These are phyloP conservation scores for Citrus trifoliata DNA, from an alignment of 345 rosid species.

Conservation along the genomic window DNA sequence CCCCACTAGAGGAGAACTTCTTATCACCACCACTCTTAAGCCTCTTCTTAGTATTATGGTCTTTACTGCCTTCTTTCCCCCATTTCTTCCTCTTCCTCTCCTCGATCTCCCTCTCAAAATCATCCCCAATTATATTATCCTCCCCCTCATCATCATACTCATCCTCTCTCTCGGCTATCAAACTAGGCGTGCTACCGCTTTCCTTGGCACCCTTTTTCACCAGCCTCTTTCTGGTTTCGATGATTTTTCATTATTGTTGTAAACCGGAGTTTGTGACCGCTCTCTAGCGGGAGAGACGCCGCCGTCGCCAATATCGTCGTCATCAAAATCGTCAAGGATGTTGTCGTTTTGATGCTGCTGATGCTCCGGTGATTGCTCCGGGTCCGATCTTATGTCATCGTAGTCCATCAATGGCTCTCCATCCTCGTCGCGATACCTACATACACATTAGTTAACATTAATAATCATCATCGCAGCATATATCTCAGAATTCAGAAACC, in stretches of 20 bases:
- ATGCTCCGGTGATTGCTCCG: slow-evolving; percentile 55
- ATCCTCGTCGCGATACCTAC: slow-evolving; percentile 84
- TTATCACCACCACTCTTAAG: slow-evolving; percentile 32
- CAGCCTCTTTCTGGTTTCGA: slow-evolving; percentile 73
- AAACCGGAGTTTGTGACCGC: slow-evolving; percentile 65
- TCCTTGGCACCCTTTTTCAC: slow-evolving; percentile 55
- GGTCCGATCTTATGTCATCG: slow-evolving; percentile 68
- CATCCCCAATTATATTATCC: slow-evolving; percentile 24
- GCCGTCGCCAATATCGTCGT: slow-evolving; percentile 22
- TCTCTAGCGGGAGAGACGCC: slow-evolving; percentile 38
- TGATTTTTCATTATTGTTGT: slow-evolving; percentile 62
- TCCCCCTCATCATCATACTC: slow-evolving; percentile 26
- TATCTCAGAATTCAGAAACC: not conserved
- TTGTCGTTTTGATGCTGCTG: slow-evolving; percentile 38
- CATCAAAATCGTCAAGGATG: slow-evolving; percentile 51
- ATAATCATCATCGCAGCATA: not conserved
- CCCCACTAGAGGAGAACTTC: slow-evolving; percentile 26
- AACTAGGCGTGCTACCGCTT: slow-evolving; percentile 8
- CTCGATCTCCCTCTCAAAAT: slow-evolving; percentile 42
- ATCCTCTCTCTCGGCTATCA: slow-evolving; percentile 48
- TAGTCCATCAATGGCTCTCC: slow-evolving; percentile 96
- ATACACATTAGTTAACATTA: not conserved
- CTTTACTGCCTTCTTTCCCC: slow-evolving; percentile 33
- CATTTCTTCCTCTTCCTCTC: slow-evolving; percentile 59
- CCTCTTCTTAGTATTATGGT: slow-evolving; percentile 38